phyloP scores from a whole-genome alignment of 169 alveolate genomes.

The Amoebophrya sp. region DNA sequence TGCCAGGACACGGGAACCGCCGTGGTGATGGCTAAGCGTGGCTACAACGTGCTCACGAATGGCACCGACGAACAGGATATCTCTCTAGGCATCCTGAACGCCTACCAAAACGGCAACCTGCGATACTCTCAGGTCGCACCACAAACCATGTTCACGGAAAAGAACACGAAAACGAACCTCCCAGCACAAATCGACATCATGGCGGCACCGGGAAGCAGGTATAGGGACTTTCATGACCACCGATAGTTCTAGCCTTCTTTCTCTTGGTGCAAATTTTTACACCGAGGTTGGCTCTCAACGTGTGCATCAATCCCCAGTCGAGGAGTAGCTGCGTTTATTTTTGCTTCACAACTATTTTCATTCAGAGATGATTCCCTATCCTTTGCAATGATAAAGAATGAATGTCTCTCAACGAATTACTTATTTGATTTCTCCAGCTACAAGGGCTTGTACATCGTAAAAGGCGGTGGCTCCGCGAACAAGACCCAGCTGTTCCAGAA shows the following conservation, averaged over 20 bases:
- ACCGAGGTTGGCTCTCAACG: no score
- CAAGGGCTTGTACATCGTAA: conserved; percentile 68
- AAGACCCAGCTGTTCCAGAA: conserved; percentile 72
- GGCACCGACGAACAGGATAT: conserved; percentile 59
- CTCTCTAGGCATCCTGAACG: conserved; percentile 67
- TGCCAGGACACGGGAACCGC: conserved; percentile 86
- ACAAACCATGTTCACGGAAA: conserved; percentile 70
- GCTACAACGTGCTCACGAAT: conserved; percentile 48
- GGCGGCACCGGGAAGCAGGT: neutral
- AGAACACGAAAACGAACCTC: conserved; percentile 70
- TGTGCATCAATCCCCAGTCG: no score
- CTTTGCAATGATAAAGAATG: neutral
- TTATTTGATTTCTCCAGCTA: conserved; percentile 41
- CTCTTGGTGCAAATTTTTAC: no score
- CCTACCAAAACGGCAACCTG: conserved; percentile 65
- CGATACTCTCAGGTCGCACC: conserved; percentile 76
- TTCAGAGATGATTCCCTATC: no score
- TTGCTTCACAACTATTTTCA: no score
- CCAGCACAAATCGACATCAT: conserved; percentile 73
- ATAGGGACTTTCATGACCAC: no score
- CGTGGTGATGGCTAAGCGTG: conserved; percentile 68
- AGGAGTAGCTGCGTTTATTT: no score
- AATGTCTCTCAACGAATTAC: neutral
- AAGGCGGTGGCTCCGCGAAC: conserved; percentile 83
- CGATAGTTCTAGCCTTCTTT: no score